These are phyloP conservation scores for Daldinia grandis DNA, from an alignment of 495 filamentous ascomycete species.

Conservation along the genomic window DNA sequence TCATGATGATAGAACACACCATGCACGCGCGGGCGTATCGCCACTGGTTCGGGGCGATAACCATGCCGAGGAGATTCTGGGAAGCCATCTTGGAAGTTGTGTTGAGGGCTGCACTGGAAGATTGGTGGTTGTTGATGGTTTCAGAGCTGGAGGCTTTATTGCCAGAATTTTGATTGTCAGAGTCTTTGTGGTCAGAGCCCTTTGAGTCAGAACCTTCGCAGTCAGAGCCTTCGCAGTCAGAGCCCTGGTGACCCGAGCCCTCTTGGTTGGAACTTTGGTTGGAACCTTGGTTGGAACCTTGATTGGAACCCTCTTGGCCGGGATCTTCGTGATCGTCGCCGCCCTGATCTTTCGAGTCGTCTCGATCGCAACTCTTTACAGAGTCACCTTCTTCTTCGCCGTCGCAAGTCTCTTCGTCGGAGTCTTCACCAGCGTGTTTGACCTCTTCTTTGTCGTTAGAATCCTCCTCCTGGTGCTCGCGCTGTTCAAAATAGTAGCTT, in stretches of 20 bases:
- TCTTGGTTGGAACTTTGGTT: background rate
- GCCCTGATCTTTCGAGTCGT: no score
- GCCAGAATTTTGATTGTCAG: background rate
- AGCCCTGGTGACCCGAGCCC: background rate
- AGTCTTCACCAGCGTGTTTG: background rate
- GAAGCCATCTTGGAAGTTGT: background rate
- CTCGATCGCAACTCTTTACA: no score
- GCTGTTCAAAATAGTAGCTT: background rate
- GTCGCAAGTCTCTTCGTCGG: no score
- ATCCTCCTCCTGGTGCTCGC: background rate
- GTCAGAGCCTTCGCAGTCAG: background rate
- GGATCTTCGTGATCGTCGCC: background rate
- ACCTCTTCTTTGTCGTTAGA: background rate
- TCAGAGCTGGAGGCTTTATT: background rate
- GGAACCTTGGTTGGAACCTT: background rate
- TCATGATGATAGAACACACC: constrained; percentile 94
- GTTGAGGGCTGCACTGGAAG: background rate
- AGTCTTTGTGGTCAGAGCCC: background rate
- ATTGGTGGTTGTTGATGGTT: background rate
- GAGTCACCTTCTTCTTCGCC: no score
- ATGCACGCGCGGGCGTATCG: constrained; percentile 95
- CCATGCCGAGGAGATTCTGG: background rate
- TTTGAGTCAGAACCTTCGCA: background rate
- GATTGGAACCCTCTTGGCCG: background rate
- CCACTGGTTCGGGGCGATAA: constrained; percentile 70